phyloP scores from a whole-genome alignment of 805 yeast genomes.

The Kuraishia molischiana region DNA sequence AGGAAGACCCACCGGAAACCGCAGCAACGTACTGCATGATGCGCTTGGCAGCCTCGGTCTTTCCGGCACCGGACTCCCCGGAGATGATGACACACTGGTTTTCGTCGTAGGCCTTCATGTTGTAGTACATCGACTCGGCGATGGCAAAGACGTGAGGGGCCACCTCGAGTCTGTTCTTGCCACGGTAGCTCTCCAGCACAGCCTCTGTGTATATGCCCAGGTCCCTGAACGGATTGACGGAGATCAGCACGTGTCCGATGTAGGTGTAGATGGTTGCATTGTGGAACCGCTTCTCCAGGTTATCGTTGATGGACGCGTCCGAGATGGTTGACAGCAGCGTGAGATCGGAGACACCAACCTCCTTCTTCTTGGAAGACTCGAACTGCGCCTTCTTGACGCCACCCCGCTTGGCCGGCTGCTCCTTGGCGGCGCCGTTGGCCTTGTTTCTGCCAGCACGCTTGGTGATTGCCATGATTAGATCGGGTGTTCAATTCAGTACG shows the following conservation, averaged over 20 bases:
- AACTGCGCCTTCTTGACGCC: slow-evolving; percentile 82
- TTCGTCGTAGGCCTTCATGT: slow-evolving; percentile 87
- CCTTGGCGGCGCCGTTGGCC: slow-evolving; percentile 23
- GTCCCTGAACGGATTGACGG: slow-evolving; percentile 95
- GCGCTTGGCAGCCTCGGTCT: slow-evolving; percentile 95
- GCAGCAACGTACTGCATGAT: slow-evolving; percentile 96
- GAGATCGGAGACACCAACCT: slow-evolving; percentile 96
- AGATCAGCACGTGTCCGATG: slow-evolving; percentile 89
- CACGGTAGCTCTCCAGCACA: slow-evolving; percentile 66
- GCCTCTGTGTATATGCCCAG: slow-evolving; percentile 88
- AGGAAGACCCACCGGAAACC: slow-evolving; percentile 61
- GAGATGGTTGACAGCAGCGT: slow-evolving; percentile 82
- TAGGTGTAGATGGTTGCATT: slow-evolving; percentile 88
- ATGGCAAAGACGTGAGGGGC: slow-evolving; percentile 98
- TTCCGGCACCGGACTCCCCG: slow-evolving; percentile 98
- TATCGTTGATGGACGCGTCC: slow-evolving; percentile 89
- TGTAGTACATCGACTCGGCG: slow-evolving; percentile 95
- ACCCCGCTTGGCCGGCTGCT: slow-evolving; percentile 45
- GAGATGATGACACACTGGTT: slow-evolving; percentile 96
- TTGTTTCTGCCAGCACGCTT: slow-evolving; percentile 63
- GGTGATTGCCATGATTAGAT: slow-evolving; percentile 55
- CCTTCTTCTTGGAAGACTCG: slow-evolving; percentile 81
- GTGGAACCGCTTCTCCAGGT: slow-evolving; percentile 79
- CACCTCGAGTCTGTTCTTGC: slow-evolving; percentile 89
- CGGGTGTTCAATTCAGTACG: too few species aligned